Percentiles rank a stretch among this genome's conserved stretches.
phyloP scores from a whole-genome alignment of 768 basidiomycete species.

The Lentinula detonsa region DNA sequence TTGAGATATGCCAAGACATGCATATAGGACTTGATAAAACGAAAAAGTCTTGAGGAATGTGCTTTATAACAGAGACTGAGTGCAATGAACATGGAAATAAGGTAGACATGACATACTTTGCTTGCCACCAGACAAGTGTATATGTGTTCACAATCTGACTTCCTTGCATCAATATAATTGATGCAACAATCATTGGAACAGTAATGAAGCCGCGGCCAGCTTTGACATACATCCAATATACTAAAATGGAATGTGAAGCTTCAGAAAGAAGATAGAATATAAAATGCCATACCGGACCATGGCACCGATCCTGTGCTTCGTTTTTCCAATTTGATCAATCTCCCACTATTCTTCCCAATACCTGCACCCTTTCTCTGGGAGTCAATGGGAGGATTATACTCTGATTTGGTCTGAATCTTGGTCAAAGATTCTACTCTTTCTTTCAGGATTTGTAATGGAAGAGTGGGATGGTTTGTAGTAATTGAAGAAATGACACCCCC shows the following conservation, averaged over 20 bases:
- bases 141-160: constrained; percentile 59
- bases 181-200: constrained; percentile 41
- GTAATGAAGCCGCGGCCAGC: constrained; percentile 50
- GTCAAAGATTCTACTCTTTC: constrained; percentile 14
- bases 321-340: constrained; percentile 58
- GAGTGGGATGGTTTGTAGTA: background rate
- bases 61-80: constrained; percentile 18
- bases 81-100: background rate
- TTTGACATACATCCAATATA: constrained; percentile 52
- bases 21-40: constrained; percentile 63
- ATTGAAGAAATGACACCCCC: constrained; percentile 43
- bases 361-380: constrained; percentile 32
- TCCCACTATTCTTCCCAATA: constrained; percentile 58
- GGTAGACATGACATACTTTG: constrained; percentile 34
- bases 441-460: background rate
- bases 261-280: background rate
- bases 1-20: constrained; percentile 53
- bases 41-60: constrained; percentile 42
- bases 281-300: constrained; percentile 29
- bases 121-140: constrained; percentile 70
- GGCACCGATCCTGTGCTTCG: constrained; percentile 60
- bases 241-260: constrained; percentile 20
- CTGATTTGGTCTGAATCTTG: constrained; percentile 28
- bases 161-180: constrained; percentile 53
- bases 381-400: constrained; percentile 10